Conservation (phyloP, 768 basidiomycete species). For the Leccinellum luteum region DNA sequence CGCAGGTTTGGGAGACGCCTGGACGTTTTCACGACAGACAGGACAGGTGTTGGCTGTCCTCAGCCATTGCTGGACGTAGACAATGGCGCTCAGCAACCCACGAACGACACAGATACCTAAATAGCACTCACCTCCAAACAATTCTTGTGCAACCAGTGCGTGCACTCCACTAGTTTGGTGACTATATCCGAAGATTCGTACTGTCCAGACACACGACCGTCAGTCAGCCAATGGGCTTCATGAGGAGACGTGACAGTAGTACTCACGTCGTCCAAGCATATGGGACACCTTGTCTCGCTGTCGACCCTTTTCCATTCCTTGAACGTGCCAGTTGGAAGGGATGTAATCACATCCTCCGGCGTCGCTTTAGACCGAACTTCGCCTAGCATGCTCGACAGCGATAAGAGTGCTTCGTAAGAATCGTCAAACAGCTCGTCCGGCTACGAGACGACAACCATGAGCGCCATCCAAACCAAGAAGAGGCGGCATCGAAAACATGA, state of each 20-base stretch:
- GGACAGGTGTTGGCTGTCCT: constrained; percentile 74
- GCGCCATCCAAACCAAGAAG: constrained; percentile 3
- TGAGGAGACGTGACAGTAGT: not conserved
- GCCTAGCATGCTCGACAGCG: constrained; percentile 57
- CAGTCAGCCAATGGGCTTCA: not conserved
- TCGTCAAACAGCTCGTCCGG: constrained; percentile 74
- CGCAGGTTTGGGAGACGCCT: constrained; percentile 21
- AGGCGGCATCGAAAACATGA: constrained; percentile 2
- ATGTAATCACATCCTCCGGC: constrained; percentile 56
- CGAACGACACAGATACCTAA: not conserved
- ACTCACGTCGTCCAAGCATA: constrained; percentile 81
- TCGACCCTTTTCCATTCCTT: constrained; percentile 66
- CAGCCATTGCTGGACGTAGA: constrained; percentile 67
- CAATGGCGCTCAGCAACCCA: constrained; percentile 2
- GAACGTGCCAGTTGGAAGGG: constrained; percentile 58
- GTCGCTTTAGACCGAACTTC: constrained; percentile 68
- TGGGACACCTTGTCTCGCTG: constrained; percentile 75
- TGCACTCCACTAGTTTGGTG: constrained; percentile 64
- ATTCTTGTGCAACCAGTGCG: constrained; percentile 77
- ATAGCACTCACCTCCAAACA: constrained; percentile 62
- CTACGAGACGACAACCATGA: constrained; percentile 32
- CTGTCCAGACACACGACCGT: constrained; percentile 35
- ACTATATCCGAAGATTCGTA: constrained; percentile 62
- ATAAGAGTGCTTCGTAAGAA: constrained; percentile 70
- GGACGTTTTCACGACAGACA: constrained; percentile 69